Conservation (phyloP, 495 filamentous ascomycete species). For the Amphirosellinia nigrospora region DNA sequence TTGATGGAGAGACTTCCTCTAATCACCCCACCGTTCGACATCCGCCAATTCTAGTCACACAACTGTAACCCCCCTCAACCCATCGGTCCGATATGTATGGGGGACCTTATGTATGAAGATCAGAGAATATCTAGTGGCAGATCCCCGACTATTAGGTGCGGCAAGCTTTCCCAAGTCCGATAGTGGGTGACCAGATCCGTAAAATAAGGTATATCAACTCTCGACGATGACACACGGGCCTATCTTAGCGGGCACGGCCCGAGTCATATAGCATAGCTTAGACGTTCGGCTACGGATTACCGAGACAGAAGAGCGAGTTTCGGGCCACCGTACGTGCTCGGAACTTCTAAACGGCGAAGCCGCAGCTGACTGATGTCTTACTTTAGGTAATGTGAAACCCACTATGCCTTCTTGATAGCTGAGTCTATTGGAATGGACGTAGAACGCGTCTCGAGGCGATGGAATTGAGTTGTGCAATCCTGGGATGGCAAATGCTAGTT, state of each 20-base stretch:
- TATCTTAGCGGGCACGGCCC: neutral
- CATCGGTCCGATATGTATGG: neutral
- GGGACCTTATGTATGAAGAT: neutral
- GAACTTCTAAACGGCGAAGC: neutral
- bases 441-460: neutral
- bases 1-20: neutral
- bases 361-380: neutral
- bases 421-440: neutral
- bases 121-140: neutral
- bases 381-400: slow-evolving; percentile 7
- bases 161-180: neutral
- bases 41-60: slow-evolving; percentile 3
- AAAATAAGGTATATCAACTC: neutral
- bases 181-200: neutral
- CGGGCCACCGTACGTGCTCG: neutral
- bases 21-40: neutral
- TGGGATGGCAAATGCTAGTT: neutral
- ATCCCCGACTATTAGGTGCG: neutral
- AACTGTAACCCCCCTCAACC: neutral
- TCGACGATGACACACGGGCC: too few relatives aligned
- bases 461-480: neutral
- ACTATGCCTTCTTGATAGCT: neutral
- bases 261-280: too few relatives aligned
- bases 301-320: neutral
- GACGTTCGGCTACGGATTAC: neutral